Conservation (phyloP, 108 stramenopile genomes). For the Conticribra guillardii region DNA sequence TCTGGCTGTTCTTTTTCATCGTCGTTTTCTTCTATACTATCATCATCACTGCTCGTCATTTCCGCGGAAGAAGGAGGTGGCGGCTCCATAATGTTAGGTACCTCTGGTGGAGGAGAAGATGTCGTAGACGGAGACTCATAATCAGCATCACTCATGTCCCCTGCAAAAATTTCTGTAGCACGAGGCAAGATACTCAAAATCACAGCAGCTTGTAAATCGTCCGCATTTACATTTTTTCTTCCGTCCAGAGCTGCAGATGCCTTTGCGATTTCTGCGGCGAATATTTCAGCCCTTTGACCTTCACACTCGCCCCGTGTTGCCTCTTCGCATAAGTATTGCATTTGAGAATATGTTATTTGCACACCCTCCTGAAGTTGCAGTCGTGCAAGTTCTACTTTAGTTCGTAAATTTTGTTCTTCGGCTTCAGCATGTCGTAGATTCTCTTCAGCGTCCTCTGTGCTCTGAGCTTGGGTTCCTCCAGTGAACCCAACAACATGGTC, state of each 20-base stretch:
- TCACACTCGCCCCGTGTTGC: constrained; percentile 70
- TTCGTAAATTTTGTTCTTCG: constrained; percentile 62
- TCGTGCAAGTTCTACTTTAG: constrained; percentile 60
- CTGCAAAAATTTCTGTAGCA: constrained; percentile 28
- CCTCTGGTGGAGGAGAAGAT: constrained; percentile 9
- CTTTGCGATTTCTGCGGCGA: constrained; percentile 67
- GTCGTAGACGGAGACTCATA: background rate
- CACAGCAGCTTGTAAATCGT: constrained; percentile 58
- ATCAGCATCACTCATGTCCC: background rate
- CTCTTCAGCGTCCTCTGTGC: constrained; percentile 13
- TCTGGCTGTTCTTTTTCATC: constrained; percentile 39
- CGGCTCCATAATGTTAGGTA: constrained; percentile 38
- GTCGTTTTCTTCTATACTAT: constrained; percentile 51
- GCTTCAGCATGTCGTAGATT: constrained; percentile 33
- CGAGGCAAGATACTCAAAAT: constrained; percentile 71
- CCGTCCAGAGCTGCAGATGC: constrained; percentile 76
- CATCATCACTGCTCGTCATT: constrained; percentile 19
- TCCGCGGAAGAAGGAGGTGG: constrained; percentile 56
- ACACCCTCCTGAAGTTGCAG: constrained; percentile 47
- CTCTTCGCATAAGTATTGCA: constrained; percentile 79
- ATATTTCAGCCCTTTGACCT: constrained; percentile 78
- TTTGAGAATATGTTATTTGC: constrained; percentile 39
- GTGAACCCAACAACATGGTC: constrained; percentile 53
- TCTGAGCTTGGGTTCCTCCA: constrained; percentile 33
- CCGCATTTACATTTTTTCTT: constrained; percentile 39